phyloP scores from a whole-genome alignment of 169 alveolate genomes.

The Besnoitia besnoiti region DNA sequence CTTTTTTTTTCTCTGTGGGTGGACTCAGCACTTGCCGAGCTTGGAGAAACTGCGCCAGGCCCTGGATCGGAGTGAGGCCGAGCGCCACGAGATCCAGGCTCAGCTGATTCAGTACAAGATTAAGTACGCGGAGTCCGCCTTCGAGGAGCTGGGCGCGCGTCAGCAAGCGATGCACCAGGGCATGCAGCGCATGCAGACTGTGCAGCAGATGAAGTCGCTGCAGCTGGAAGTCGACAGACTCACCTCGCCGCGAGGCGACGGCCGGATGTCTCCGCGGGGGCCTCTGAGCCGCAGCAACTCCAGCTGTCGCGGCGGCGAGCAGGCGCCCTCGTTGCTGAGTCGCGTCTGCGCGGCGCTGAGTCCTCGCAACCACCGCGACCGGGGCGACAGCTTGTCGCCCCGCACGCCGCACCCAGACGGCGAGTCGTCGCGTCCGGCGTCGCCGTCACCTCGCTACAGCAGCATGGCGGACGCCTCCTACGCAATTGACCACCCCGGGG shows the following conservation, averaged over 20 bases:
- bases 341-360: slow-evolving; percentile 7
- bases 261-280: not conserved
- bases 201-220: slow-evolving; percentile 1
- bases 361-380: not conserved
- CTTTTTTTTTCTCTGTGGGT: not conserved
- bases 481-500: not conserved
- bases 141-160: slow-evolving; percentile 47
- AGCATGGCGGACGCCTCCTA: too few relatives aligned
- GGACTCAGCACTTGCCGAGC: slow-evolving; percentile 5
- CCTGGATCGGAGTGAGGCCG: slow-evolving; percentile 12
- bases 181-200: not conserved
- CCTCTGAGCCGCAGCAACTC: not conserved
- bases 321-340: not conserved
- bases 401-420: not conserved
- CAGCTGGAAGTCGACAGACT: slow-evolving; percentile 2
- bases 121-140: slow-evolving; percentile 51
- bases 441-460: not conserved
- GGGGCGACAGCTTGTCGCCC: too few relatives aligned
- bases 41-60: not conserved
- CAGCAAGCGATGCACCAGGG: slow-evolving; percentile 39
- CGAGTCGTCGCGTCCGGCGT: not conserved
- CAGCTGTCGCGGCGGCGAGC: not conserved
- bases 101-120: slow-evolving; percentile 44
- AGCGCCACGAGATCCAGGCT: slow-evolving; percentile 31
- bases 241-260: not conserved